Evolutionary conservation across 2,329 filamentous ascomycete genomes (phyloP).

Genomic region (Trichoderma asperellum): DNA sequence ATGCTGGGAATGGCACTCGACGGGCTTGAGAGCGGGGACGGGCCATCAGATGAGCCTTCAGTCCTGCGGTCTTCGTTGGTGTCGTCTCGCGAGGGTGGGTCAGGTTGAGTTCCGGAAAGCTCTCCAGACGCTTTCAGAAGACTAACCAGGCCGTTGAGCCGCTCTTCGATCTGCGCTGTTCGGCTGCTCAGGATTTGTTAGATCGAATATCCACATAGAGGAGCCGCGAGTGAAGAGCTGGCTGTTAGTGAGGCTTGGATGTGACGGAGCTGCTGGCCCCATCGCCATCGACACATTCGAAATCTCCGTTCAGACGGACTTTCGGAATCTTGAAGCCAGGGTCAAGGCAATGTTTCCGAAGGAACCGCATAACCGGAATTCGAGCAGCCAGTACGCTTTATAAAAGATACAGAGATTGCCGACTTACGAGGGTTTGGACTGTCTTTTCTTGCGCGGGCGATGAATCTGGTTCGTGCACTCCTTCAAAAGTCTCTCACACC

Average conservation of each 20-base stretch:
- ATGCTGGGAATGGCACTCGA: conserved; percentile 29
- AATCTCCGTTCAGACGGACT: conserved; percentile 18
- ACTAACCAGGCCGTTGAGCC: conserved; percentile 54
- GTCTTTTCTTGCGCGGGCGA: conserved; percentile 56
- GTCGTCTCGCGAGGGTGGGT: conserved; percentile 12
- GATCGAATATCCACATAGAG: background rate
- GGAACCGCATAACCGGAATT: background rate
- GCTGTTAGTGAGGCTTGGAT: background rate
- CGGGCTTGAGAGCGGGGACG: conserved; percentile 31
- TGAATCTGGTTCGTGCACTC: conserved; percentile 53
- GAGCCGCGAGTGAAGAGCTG: background rate
- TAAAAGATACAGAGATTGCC: background rate
- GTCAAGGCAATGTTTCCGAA: background rate
- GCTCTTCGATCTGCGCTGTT: conserved; percentile 55
- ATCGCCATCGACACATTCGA: background rate
- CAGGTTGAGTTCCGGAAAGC: conserved; percentile 30
- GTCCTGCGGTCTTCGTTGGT: conserved; percentile 13
- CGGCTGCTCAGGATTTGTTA: conserved; percentile 40
- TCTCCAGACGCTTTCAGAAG: conserved; percentile 51
- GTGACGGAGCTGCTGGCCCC: background rate
- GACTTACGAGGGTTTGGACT: conserved; percentile 55
- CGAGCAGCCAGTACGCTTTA: background rate
- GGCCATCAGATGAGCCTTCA: conserved; percentile 9
- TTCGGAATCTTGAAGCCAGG: background rate
- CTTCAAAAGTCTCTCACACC: conserved; percentile 54